phyloP scores from a whole-genome alignment of 2,329 filamentous ascomycete genomes.

The Hypoxylon sp. region DNA sequence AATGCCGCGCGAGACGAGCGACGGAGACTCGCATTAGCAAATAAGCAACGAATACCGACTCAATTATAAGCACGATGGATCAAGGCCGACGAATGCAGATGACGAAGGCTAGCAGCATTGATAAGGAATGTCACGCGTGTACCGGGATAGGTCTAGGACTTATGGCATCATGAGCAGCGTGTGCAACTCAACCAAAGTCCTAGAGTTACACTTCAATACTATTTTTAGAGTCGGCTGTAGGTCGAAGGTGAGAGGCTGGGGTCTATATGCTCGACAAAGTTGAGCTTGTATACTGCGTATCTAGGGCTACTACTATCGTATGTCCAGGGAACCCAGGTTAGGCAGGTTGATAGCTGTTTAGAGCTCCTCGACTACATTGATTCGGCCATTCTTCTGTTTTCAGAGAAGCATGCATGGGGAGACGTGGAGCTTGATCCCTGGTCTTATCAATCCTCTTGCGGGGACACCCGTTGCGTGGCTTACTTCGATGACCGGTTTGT shows the following conservation, averaged over 20 bases:
- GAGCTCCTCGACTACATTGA: slow-evolving; percentile 11
- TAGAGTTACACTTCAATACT: slow-evolving; percentile 1
- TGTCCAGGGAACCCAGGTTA: neutral
- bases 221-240: neutral
- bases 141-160: neutral
- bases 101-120: neutral
- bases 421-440: slow-evolving; percentile 28
- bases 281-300: neutral
- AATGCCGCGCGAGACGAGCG: neutral
- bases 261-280: neutral
- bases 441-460: slow-evolving; percentile 4
- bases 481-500: slow-evolving; percentile 22
- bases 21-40: neutral
- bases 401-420: slow-evolving; percentile 6
- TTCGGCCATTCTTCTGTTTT: slow-evolving; percentile 16
- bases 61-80: neutral
- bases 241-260: neutral
- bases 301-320: neutral
- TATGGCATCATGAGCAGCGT: neutral
- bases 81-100: neutral
- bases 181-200: neutral
- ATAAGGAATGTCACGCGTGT: slow-evolving; percentile 1
- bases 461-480: slow-evolving; percentile 3
- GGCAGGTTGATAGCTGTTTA: neutral
- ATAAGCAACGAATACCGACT: neutral